Conservation (phyloP, 208 protist genomes). For the Acanthamoeba sp. region DNA sequence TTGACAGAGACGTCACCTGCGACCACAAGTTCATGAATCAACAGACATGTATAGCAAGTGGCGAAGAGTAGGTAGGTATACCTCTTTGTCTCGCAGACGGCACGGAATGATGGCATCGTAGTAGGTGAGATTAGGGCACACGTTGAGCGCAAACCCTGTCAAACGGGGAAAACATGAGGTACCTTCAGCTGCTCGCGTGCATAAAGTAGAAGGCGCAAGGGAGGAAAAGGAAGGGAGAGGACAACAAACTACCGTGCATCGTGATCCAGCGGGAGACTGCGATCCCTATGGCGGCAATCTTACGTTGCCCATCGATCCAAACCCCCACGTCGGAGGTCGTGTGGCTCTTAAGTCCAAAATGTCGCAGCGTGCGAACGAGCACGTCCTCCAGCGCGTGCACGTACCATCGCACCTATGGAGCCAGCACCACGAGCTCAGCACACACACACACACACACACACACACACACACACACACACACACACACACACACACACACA, state of each 20-base stretch:
- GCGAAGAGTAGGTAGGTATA: neutral
- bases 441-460: too few relatives aligned
- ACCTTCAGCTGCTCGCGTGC: neutral
- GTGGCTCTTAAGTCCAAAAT: neutral
- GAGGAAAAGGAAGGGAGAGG: neutral
- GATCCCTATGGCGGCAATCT: slow-evolving; percentile 62
- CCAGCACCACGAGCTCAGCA: neutral
- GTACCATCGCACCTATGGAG: slow-evolving; percentile 40
- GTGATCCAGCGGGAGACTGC: slow-evolving; percentile 56
- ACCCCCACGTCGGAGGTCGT: slow-evolving; percentile 54
- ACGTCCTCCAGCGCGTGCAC: slow-evolving; percentile 54
- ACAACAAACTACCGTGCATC: neutral
- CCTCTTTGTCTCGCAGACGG: slow-evolving; percentile 47
- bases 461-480: too few relatives aligned
- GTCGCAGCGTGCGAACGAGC: neutral
- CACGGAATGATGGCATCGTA: slow-evolving; percentile 52
- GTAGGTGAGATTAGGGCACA: neutral
- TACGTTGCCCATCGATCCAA: slow-evolving; percentile 56
- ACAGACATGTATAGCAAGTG: neutral
- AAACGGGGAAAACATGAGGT: neutral
- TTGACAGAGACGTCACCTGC: slow-evolving; percentile 22
- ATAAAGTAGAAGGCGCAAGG: neutral
- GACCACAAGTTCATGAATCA: neutral
- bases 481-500: too few relatives aligned
- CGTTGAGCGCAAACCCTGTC: slow-evolving; percentile 28